Percentiles rank a stretch among this genome's conserved stretches.
Conservation (phyloP, 257 asterid species). For the Solanum pennellii region DNA sequence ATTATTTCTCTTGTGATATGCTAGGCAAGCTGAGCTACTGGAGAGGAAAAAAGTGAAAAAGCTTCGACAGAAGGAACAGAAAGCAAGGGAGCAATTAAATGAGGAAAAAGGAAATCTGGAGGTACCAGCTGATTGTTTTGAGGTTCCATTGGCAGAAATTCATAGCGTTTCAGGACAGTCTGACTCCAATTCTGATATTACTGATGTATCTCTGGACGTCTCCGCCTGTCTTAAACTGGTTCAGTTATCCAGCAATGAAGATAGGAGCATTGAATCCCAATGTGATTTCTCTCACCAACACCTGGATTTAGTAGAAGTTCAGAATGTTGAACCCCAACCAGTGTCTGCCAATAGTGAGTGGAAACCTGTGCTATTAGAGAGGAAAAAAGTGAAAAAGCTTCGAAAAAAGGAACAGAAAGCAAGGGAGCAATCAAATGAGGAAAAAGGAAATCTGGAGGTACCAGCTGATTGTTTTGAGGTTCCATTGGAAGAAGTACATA, state of each 20-base stretch:
- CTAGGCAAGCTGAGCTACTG: slow-evolving; percentile 55
- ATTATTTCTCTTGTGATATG: not conserved
- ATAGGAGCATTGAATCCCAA: slow-evolving; percentile 27
- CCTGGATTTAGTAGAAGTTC: slow-evolving; percentile 20
- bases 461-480: slow-evolving; percentile 24
- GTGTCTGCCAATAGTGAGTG: slow-evolving; percentile 7
- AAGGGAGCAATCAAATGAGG: slow-evolving; percentile 35
- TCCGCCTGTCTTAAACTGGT: slow-evolving; percentile 17
- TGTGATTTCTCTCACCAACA: slow-evolving; percentile 14
- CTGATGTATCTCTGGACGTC: slow-evolving; percentile 13
- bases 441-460: slow-evolving; percentile 16
- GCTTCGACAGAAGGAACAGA: slow-evolving; percentile 79
- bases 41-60: slow-evolving; percentile 71
- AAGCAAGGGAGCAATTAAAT: slow-evolving; percentile 36
- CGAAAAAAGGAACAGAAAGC: slow-evolving; percentile 70
- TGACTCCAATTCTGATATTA: not conserved
- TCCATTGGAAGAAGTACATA: slow-evolving; percentile 34
- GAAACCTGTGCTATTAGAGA: not conserved
- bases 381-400: slow-evolving; percentile 67
- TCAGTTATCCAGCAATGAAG: slow-evolving; percentile 27
- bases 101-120: slow-evolving; percentile 17
- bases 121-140: slow-evolving; percentile 23
- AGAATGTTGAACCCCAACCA: slow-evolving; percentile 20
- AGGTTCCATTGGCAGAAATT: slow-evolving; percentile 33
- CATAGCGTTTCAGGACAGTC: slow-evolving; percentile 25